phyloP scores from a whole-genome alignment of 192 early-diverging fungal genomes.

The Rhizophagus prolifer region DNA sequence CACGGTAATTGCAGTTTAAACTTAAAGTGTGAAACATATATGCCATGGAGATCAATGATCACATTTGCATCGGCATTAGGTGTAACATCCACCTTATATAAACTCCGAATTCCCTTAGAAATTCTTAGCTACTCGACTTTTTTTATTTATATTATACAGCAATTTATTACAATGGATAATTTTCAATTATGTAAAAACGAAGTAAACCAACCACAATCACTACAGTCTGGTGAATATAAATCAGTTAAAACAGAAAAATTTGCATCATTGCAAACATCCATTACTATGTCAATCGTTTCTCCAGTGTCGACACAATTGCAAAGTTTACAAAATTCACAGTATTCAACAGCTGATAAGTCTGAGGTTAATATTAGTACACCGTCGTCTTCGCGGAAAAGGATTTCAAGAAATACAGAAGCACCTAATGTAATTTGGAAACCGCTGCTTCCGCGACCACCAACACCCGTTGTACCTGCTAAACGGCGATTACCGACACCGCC shows the following conservation, averaged over 20 bases:
- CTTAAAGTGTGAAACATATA: too few species aligned
- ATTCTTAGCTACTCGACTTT: too few species aligned
- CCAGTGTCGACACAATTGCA: not conserved
- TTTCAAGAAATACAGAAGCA: not conserved
- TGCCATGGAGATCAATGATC: too few species aligned
- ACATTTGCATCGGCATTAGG: too few species aligned
- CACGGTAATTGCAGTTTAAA: too few species aligned
- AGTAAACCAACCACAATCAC: not conserved
- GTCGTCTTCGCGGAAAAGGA: not conserved
- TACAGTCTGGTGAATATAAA: not conserved
- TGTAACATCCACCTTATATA: too few species aligned
- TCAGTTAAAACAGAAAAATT: not conserved
- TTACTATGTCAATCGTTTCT: not conserved
- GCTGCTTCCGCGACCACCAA: slow-evolving; percentile 16
- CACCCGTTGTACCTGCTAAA: not conserved
- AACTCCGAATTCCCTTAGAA: too few species aligned
- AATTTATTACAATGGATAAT: not conserved
- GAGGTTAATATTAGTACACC: not conserved
- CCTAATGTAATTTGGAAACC: slow-evolving; percentile 18
- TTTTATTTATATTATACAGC: too few species aligned
- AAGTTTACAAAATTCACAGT: not conserved
- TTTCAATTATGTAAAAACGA: not conserved
- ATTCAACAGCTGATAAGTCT: not conserved
- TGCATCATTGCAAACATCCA: not conserved
- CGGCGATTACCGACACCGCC: not conserved